Base-by-base conservation (phyloP, 177 flowering plant genomes). In the Tripterygium wilfordii region DNA sequence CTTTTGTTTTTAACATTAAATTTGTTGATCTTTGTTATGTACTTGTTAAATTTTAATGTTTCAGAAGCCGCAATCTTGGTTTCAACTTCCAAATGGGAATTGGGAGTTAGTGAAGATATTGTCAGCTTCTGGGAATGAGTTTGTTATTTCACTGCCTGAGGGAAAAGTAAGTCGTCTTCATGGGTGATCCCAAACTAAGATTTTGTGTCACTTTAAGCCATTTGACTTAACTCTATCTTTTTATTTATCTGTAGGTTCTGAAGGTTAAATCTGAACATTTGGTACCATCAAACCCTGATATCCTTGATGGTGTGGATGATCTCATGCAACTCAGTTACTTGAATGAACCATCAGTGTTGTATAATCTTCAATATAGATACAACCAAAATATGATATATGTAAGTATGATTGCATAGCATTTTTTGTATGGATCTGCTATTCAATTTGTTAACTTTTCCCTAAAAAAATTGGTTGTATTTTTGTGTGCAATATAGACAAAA, bases 311-410 rank as follows among this genome's bases (percentile, higher is more conserved):
- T 30, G 99, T 94, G 24, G 97, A 89, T 69, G 90, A 94, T 69
- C 95, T 94, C 24, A 82, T 94, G 97, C 99, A 94, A 67, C 86
- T 94, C 31, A 94, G 99, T 75, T 94, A 87, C 69, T 68, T 94
- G 48, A 81, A 82, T 70, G 99, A 94, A 56, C 97, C 99, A 32
- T 77, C 99, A 40, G 99, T 94, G 12, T 58, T 94, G 66, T 87
- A 83, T 74, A 87, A 94, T 71, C 89, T 94, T 65, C 80, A 87
- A 30, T 77, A 75, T 30, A 77, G 99, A 84, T 92, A 92, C 64
- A 60, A 80, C 38, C 76, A 68, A 58, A 76, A 94, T 62, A 65
- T 80, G 78, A 91, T 91, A 18, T 91, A 91, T 71, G 98, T 91
- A 69, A 79, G 96, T 66, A 15, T 37, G 21, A 50, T 41, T 20